Base-by-base conservation (phyloP, 768 basidiomycete species). In the Termitomyces heimii region DNA sequence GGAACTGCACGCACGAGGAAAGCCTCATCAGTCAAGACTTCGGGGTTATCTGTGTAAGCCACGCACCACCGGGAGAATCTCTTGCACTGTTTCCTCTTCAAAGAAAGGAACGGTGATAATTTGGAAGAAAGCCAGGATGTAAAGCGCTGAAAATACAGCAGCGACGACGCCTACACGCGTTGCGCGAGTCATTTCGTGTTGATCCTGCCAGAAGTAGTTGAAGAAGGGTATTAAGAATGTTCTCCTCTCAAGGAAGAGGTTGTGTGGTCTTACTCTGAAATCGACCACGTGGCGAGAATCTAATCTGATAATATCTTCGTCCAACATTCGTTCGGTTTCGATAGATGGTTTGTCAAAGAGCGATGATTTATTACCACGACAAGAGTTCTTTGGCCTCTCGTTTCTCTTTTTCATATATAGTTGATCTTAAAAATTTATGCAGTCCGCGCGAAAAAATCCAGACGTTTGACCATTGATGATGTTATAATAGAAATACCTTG, bases 41-140 rank as follows among this genome's bases (percentile, higher is more conserved):
- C n/a, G 54, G 40, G 20, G 20, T 1, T 6, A 0, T 50, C 54
- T n/a, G 39, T 22, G 20, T n/a, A n/a, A 24, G 9, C 16, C 35
- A 73, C 85, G 66, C 56, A 88, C 87, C 61, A 85, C 79, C 24
- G 86, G 82, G 46, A 88, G 64, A 29, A 89, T 71, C 54, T 82
- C 68, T 55, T 75, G 69, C 12, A 75, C 74, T n/a, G 72, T 69
- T 29, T 74, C 71, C 10, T 74, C 65, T 13, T 80, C 75, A 34
- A 86, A 47, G 29, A 86, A 69, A 4, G 86, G 86, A 18, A 85
- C 69, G 0, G 82, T 74, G 20, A 88, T 57, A 34, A 81, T 62
- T 59, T 80, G 70, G 68, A 84, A 81, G 63, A 85, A 71, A 12
- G 78, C 73, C 59, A 86, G 76, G 58, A 86, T 56, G 71, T 89